Evolutionary conservation across 208 protist species (phyloP).

Genomic region (Wallacemonas sp.): DNA sequence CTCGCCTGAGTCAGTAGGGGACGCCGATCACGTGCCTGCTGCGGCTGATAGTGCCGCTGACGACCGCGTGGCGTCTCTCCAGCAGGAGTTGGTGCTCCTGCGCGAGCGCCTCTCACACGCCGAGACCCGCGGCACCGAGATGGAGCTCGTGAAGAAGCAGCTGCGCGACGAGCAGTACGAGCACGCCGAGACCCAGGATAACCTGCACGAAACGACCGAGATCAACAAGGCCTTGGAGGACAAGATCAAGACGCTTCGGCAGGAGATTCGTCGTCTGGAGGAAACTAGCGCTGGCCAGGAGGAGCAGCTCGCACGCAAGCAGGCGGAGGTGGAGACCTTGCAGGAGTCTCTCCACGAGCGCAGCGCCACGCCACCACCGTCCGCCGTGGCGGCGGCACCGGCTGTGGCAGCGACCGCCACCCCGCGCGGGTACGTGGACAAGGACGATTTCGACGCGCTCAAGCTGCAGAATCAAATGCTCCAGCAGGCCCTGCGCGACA

Average conservation of each 20-base stretch:
- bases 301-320: constrained; percentile 37
- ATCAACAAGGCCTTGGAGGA: constrained; percentile 16
- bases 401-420: neutral
- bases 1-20: neutral
- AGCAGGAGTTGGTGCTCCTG: constrained; percentile 1
- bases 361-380: neutral
- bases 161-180: constrained; percentile 32
- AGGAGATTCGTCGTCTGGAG: constrained; percentile 7
- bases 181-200: constrained; percentile 22
- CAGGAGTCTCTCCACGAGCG: constrained; percentile 29
- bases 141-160: constrained; percentile 31
- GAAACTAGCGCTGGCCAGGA: neutral
- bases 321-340: constrained; percentile 41
- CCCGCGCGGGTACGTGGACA: constrained; percentile 44
- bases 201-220: constrained; percentile 36
- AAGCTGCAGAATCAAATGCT: constrained; percentile 62
- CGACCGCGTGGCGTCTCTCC: neutral
- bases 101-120: constrained; percentile 9
- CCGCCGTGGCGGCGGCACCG: neutral
- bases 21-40: neutral
- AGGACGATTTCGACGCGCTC: constrained; percentile 59
- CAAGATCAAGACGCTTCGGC: constrained; percentile 2
- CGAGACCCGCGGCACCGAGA: constrained; percentile 15
- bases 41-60: neutral
- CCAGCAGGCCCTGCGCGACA: constrained; percentile 52